Evolutionary conservation across 2,329 filamentous ascomycete species (phyloP).

Genomic region (Metarhizium anisopliae): DNA sequence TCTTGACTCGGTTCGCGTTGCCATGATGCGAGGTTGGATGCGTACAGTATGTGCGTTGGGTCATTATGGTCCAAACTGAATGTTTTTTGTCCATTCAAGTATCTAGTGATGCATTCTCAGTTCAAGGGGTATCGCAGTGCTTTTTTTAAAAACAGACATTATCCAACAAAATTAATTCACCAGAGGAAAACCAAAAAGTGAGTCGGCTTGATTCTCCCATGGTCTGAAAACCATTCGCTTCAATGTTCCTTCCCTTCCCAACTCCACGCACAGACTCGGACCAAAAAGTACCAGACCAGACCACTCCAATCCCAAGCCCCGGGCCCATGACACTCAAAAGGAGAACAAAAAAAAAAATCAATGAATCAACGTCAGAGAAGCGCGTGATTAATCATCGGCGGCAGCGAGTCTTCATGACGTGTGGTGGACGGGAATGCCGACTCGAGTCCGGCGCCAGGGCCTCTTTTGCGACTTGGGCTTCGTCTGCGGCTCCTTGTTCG

Average conservation of each 20-base stretch:
- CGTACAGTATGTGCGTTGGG: too few relatives aligned
- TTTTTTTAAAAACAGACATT: background rate
- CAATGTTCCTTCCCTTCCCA: background rate
- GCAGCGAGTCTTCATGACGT: too few relatives aligned
- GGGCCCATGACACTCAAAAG: background rate
- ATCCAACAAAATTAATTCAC: background rate
- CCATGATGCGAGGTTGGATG: too few relatives aligned
- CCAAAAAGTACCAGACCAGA: background rate
- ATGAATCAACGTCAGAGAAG: background rate
- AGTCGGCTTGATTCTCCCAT: background rate
- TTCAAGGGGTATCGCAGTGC: slow-evolving; percentile 1
- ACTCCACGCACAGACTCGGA: background rate
- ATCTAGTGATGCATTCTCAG: slow-evolving; percentile 1
- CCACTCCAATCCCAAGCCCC: background rate
- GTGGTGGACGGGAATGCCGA: background rate
- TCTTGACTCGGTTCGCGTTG: too few relatives aligned
- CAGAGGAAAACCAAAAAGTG: background rate
- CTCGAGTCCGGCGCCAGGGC: background rate
- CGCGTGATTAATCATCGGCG: background rate
- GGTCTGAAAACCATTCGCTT: background rate
- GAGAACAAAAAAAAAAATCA: background rate
- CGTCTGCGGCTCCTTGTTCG: background rate
- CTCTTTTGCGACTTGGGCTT: background rate
- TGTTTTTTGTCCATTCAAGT: background rate
- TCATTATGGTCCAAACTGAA: too few relatives aligned